These are phyloP conservation scores for Claviceps cyperi DNA, from an alignment of 2,329 filamentous ascomycete species.

Conservation along the genomic window DNA sequence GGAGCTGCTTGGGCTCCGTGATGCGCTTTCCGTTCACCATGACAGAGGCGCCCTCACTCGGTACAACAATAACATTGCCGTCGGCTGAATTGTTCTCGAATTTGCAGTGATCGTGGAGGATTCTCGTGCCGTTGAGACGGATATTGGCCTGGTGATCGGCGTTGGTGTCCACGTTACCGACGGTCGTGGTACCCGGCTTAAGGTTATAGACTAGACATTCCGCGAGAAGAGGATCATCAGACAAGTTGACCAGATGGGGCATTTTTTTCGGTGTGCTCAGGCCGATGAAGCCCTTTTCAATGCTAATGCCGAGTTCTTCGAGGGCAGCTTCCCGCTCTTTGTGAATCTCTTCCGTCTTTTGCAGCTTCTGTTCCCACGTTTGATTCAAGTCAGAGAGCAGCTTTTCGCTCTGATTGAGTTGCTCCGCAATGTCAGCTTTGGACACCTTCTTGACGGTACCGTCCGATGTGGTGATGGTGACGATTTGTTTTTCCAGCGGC, in stretches of 20 bases:
- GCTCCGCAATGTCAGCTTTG: constrained; percentile 95
- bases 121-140: constrained; percentile 82
- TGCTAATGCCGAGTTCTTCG: constrained; percentile 95
- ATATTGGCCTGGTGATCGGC: constrained; percentile 68
- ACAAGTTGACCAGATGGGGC: constrained; percentile 95
- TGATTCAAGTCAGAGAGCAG: constrained; percentile 91
- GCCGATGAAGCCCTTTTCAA: constrained; percentile 94
- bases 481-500: constrained; percentile 87
- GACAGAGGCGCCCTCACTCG: constrained; percentile 80
- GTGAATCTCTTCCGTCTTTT: constrained; percentile 92
- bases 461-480: constrained; percentile 78
- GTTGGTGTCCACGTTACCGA: constrained; percentile 84
- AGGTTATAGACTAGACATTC: constrained; percentile 97
- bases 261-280: constrained; percentile 96
- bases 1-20: constrained; percentile 68
- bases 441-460: constrained; percentile 88
- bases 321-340: constrained; percentile 90
- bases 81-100: constrained; percentile 73
- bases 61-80: constrained; percentile 81
- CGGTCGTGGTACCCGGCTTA: constrained; percentile 85
- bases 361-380: constrained; percentile 94
- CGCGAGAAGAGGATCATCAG: constrained; percentile 82
- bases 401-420: constrained; percentile 92
- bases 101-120: constrained; percentile 79
- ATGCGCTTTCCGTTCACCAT: constrained; percentile 96